Evolutionary conservation across 306 rosid species (phyloP).

Genomic region (Prinsepia uniflora): DNA sequence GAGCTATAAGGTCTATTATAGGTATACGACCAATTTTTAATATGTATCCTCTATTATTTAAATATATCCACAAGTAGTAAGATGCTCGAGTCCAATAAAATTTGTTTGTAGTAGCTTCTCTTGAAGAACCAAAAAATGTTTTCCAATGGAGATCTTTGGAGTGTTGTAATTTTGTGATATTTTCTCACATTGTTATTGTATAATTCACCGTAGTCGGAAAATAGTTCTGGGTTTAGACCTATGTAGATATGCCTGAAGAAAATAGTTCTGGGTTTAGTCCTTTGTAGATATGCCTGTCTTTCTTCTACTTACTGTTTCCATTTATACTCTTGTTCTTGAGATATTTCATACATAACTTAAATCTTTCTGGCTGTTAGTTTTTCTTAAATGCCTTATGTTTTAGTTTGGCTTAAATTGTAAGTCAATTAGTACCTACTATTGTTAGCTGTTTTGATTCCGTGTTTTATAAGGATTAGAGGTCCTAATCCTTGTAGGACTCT

Average conservation of each 20-base stretch:
- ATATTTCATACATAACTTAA: not conserved
- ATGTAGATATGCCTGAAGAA: not conserved
- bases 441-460: too few relatives aligned
- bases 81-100: not conserved
- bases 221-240: not conserved
- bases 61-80: not conserved
- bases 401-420: too few relatives aligned
- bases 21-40: not conserved
- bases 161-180: not conserved
- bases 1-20: not conserved
- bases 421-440: too few relatives aligned
- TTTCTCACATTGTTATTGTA: not conserved
- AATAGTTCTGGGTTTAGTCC: not conserved
- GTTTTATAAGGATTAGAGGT: too few relatives aligned
- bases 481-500: too few relatives aligned
- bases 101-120: not conserved
- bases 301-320: not conserved
- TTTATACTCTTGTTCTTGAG: constrained; percentile 6
- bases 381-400: not conserved
- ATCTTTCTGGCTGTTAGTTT: not conserved
- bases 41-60: not conserved
- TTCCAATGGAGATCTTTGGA: not conserved
- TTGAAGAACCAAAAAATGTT: not conserved
- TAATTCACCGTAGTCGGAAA: not conserved
- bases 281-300: not conserved